Base-by-base conservation (phyloP, 1,139 yeast genomes). In the Debaryomyces nepalensis region DNA sequence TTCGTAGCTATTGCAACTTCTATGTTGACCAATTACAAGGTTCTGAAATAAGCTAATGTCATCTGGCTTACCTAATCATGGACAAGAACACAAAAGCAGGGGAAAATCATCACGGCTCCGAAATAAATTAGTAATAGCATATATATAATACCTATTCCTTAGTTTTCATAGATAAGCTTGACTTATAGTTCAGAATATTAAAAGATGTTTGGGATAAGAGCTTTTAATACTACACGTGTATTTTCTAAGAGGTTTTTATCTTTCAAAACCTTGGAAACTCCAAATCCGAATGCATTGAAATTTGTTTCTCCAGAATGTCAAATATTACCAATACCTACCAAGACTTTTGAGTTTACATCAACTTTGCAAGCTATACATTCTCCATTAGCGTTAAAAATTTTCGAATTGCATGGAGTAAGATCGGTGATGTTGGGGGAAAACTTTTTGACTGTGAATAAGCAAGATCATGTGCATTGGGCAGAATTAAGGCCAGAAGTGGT, bases 261-360 rank as follows among this genome's bases (percentile, higher is more conserved):
- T 1, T 71, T 73, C 54, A 64, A 72, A 48, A 72, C 79, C 4
- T 57, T 62, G 31, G 64, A 87, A 3, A 93, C 99, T 0, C 99
- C 99, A 3, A 93, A 93, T 57, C 91, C 83, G 31, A 87, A 93
- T 63, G 98, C 99, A 0, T 70, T 93, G 46, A 93, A 93, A 66
- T 93, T 90, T 54, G 63, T 77, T 10, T 69, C 82, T 2, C 68
- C 68, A 15, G 79, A 76, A 40, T 61, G 59, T 41, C 54, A 58
- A 10, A 75, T 79, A 46, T 66, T 88, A 16, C 97, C 99, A 1
- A 75, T 87, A 5, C 82, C 79, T 38, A 71, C 75, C 41, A 76
- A 76, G 51, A 73, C 82, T 3, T 78, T 77, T 47, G 81, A 88
- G 67, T 84, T 84, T 61, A 70, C 89, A 20, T 76, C 83, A 42